A percentile compares a stretch with the other conserved stretches of the same genome.
These are phyloP conservation scores for Pichia sp. DNA, from an alignment of 1,139 yeast species.

Conservation along the genomic window DNA sequence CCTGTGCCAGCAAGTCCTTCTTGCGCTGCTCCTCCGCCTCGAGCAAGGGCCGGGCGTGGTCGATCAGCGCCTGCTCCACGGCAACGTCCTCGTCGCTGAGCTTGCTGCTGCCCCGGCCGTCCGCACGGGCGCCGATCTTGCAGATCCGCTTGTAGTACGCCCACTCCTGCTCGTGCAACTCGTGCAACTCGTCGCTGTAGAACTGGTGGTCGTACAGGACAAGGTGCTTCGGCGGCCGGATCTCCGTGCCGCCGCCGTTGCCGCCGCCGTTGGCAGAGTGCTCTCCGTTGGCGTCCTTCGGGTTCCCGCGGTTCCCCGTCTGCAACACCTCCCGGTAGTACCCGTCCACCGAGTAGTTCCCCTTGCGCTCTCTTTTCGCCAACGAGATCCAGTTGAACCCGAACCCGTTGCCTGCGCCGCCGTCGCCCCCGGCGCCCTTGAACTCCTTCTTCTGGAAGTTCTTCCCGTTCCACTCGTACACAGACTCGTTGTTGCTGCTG, in stretches of 20 bases:
- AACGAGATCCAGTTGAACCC: constrained; percentile 64
- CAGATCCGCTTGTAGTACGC: constrained; percentile 52
- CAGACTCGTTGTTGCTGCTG: constrained; percentile 50
- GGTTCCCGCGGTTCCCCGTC: constrained; percentile 49
- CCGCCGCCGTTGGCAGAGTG: background rate
- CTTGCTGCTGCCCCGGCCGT: constrained; percentile 40
- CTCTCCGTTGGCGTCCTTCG: background rate
- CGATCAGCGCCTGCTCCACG: constrained; percentile 58
- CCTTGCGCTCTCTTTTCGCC: constrained; percentile 68
- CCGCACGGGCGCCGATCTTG: constrained; percentile 42
- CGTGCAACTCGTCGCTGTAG: constrained; percentile 56
- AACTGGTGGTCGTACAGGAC: constrained; percentile 73
- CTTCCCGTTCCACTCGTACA: constrained; percentile 84
- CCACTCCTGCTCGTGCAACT: constrained; percentile 63
- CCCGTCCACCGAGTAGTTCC: constrained; percentile 69
- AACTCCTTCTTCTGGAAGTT: constrained; percentile 65
- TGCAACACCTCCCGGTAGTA: constrained; percentile 74
- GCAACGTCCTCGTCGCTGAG: constrained; percentile 51
- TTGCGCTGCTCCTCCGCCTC: constrained; percentile 62
- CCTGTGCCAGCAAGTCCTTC: constrained; percentile 50
- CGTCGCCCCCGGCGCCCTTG: constrained; percentile 37
- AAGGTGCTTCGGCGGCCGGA: constrained; percentile 64
- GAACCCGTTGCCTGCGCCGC: constrained; percentile 19
- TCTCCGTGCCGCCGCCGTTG: constrained; percentile 36
- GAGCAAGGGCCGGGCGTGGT: constrained; percentile 60